Percentiles rank a stretch among this genome's conserved stretches.
Evolutionary conservation across 73 alveolate genomes (phyloP).

Genomic region (Stentor coeruleus): DNA sequence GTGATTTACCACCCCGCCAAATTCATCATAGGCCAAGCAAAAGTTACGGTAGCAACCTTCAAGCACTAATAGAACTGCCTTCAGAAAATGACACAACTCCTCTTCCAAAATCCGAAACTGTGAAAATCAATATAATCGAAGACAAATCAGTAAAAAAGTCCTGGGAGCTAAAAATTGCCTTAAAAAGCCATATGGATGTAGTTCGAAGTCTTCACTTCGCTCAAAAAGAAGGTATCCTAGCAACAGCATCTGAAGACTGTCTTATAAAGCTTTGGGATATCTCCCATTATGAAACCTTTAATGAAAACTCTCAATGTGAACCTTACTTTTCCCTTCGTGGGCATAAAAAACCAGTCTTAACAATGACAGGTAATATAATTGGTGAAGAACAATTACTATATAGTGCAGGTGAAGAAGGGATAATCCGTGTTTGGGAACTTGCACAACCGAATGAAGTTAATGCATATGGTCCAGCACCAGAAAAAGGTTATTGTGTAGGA

Average conservation of each 20-base stretch:
- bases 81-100: no score
- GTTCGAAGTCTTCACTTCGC: slow-evolving; percentile 31
- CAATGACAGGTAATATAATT: slow-evolving; percentile 40
- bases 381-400: slow-evolving; percentile 24
- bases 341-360: slow-evolving; percentile 36
- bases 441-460: slow-evolving; percentile 34
- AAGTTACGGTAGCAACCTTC: no score
- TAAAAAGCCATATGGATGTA: slow-evolving; percentile 39
- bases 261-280: slow-evolving; percentile 36
- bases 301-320: slow-evolving; percentile 11
- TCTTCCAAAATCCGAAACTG: no score
- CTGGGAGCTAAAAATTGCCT: background rate
- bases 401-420: slow-evolving; percentile 45
- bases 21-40: no score
- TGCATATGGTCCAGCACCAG: slow-evolving; percentile 11
- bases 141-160: no score
- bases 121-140: no score
- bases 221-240: slow-evolving; percentile 25
- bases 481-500: slow-evolving; percentile 15
- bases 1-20: no score
- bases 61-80: no score
- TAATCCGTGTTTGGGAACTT: slow-evolving; percentile 29
- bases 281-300: background rate
- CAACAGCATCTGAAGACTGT: slow-evolving; percentile 42
- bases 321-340: slow-evolving; percentile 40